Conservation (phyloP, 2,329 filamentous ascomycete genomes). For the Botryosphaeria agaves region DNA sequence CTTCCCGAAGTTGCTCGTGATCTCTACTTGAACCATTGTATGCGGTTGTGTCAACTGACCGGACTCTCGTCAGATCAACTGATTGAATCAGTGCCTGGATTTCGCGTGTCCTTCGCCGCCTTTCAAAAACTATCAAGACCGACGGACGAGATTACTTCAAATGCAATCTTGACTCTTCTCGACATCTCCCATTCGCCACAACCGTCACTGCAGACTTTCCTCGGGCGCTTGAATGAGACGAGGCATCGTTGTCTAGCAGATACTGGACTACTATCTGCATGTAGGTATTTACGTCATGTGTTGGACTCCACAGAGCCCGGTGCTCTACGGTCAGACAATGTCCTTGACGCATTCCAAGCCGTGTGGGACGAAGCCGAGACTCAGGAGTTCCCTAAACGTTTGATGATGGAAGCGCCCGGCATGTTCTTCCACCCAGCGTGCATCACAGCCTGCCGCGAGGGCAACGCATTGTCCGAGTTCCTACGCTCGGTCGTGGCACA, state of each 20-base stretch:
- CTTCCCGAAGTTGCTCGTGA: constrained; percentile 26
- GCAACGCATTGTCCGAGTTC: constrained; percentile 6
- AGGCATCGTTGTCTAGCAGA: constrained; percentile 15
- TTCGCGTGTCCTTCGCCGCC: too few relatives aligned
- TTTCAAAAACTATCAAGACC: too few relatives aligned
- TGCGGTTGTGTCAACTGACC: not conserved
- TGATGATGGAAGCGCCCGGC: constrained; percentile 18
- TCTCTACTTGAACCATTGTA: constrained; percentile 9
- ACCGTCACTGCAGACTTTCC: constrained; percentile 7
- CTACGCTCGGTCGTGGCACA: constrained; percentile 10
- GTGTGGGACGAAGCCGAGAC: constrained; percentile 31
- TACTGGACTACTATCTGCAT: constrained; percentile 11
- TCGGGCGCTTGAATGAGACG: constrained; percentile 10
- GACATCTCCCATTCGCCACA: too few relatives aligned
- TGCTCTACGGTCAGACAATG: not conserved
- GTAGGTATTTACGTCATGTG: constrained; percentile 8
- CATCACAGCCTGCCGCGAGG: constrained; percentile 8
- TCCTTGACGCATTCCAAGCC: constrained; percentile 10
- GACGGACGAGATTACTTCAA: not conserved
- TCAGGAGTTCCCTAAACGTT: constrained; percentile 25
- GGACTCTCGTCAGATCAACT: too few relatives aligned
- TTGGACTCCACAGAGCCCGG: constrained; percentile 6
- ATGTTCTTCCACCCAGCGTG: constrained; percentile 19
- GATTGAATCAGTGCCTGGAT: not conserved
- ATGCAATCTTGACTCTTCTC: not conserved